Conservation (phyloP, 1,284 basidiomycete genomes). For the Ceratorhiza oryzae-sativae region DNA sequence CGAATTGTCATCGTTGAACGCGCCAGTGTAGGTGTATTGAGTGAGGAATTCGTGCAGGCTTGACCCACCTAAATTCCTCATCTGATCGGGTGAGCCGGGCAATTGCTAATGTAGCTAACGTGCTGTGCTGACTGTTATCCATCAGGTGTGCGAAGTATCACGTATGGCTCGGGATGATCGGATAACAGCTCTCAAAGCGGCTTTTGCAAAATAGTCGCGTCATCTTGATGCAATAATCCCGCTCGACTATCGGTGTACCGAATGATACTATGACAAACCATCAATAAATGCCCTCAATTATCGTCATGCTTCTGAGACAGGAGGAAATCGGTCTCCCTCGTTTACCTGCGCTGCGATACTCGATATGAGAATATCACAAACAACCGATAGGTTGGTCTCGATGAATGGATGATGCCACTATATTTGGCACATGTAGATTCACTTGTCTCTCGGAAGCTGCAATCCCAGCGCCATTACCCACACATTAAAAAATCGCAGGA, state of each 20-base stretch:
- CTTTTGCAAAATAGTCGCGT: slow-evolving; percentile 2
- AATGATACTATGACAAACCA: neutral
- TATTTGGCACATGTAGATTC: neutral
- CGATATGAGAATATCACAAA: no score
- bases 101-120: neutral
- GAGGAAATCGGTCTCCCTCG: no score
- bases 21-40: no score
- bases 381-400: no score
- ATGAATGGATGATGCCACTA: neutral
- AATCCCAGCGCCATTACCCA: no score
- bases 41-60: no score
- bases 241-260: neutral
- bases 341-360: no score
- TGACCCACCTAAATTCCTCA: neutral
- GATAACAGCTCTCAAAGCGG: slow-evolving; percentile 13
- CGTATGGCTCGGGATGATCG: neutral
- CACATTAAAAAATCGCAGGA: no score
- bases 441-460: no score
- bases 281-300: neutral
- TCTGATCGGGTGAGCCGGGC: slow-evolving; percentile 22
- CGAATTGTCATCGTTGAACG: neutral
- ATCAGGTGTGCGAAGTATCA: neutral
- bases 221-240: neutral
- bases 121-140: neutral
- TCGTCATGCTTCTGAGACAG: no score